These are phyloP conservation scores for Stellera chamaejasme DNA, from an alignment of 345 rosid genomes.

Conservation along the genomic window DNA sequence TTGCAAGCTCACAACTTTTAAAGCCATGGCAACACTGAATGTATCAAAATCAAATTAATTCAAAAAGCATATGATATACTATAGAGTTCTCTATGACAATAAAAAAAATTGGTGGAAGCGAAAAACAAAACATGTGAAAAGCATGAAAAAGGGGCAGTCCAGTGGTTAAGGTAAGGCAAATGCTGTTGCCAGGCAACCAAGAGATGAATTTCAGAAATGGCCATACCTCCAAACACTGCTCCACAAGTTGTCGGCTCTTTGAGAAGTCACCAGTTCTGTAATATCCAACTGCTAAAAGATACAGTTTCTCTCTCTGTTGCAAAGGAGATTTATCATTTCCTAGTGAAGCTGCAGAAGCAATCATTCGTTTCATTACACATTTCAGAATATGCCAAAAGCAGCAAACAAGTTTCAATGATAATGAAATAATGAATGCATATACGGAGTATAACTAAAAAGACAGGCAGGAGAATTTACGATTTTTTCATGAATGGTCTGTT, in stretches of 20 bases:
- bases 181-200: neutral
- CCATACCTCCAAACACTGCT: constrained; percentile 58
- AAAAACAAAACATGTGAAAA: too few species aligned
- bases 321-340: constrained; percentile 38
- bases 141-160: too few species aligned
- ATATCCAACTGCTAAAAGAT: constrained; percentile 81
- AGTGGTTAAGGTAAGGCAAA: neutral
- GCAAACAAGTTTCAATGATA: neutral
- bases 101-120: too few species aligned
- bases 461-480: too few species aligned
- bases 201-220: neutral
- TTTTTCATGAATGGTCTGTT: too few species aligned
- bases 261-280: constrained; percentile 60
- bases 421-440: neutral
- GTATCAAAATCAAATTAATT: too few species aligned
- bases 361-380: neutral
- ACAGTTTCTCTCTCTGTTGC: constrained; percentile 57
- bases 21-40: too few species aligned
- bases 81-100: too few species aligned
- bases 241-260: constrained; percentile 61
- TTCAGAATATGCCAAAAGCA: constrained; percentile 3
- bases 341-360: constrained; percentile 44
- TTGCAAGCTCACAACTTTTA: too few species aligned
- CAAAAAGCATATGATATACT: too few species aligned
- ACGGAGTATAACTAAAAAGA: neutral